Base-by-base conservation (phyloP, 805 yeast species). In the Diddensiella caesifluorescens region DNA sequence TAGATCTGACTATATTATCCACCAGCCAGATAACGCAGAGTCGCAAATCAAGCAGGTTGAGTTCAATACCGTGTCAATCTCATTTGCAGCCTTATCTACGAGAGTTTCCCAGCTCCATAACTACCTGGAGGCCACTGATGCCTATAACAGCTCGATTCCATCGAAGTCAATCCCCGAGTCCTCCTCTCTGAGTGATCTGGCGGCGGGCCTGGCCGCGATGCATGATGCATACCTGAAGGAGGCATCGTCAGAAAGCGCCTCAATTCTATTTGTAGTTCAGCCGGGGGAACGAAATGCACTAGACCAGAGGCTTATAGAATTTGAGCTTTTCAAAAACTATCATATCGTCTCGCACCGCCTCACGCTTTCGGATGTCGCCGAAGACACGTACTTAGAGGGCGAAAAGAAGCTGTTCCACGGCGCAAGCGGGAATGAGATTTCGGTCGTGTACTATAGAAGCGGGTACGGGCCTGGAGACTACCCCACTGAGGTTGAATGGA, bases 11-110 rank as follows among this genome's bases (percentile, higher is more conserved):
- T 92, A 90, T 56, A 78, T 92, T 79, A 65, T 79, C 26, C 80
- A 81, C 50, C 56, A 60, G 21, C 44, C 46, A n/a, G 49, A 57
- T 15, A 48, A 53, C 25, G 52, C 42, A 21, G 57, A 57, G 61
- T 44, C 51, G 35, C 69, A 71, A 30, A 82, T 90, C 55, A 89
- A 90, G 58, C 98, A 92, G 62, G 92, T 92, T 39, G 99, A 92
- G 61, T 90, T 90, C 67, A 92, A 92, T 63, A 89, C 98, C 1
- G 86, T 92, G 2, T 83, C 95, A 54, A 95, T 90, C 3, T 89
- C 97, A 1, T 92, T 92, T 67, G 96, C 95, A 16, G 97, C 95
- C 0, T 69, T 92, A 43, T 81, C 95, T 1, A 61, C 87, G 10
- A 83, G 81, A 58, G 90, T 86, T 20, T 83, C 92, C 16, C 69